Evolutionary conservation across 2,329 filamentous ascomycete genomes (phyloP), one percentile per base, ranked within the genome.

Genomic region (Fusarium piperis): DNA sequence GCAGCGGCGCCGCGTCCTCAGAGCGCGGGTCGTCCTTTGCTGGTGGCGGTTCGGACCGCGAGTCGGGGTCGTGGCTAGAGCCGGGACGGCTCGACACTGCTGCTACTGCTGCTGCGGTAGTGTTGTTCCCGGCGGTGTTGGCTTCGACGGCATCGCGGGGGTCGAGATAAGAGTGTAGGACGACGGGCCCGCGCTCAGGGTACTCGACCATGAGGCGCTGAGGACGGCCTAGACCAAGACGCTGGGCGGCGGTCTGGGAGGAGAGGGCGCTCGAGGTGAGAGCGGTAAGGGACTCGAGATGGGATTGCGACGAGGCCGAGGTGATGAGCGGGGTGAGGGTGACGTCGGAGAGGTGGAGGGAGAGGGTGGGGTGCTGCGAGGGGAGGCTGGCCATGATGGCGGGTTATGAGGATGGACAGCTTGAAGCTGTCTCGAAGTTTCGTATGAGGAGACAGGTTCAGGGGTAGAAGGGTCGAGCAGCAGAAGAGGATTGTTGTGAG

Each of bases 131-230:
- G 44, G 11, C 26, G 44, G 60, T 46, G 55, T 52, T 55, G 52
- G 70, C 26, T 26, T 72, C 69, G 36, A 48, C 61, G 38, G 73
- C 64, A 35, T 80, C 78, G 64, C 74, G 76, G 26, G 82, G 82
- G 63, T 85, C 83, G 67, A 88, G 77, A 74, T 84, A 88, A 26
- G 84, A 85, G 68, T 86, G 80, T 28, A 85, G 74, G 48, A 85
- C 78, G 55, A 85, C 78, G 70, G 83, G 79, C 23, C 82, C 83
- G 55, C 80, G 79, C 39, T 82, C 80, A 3, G 80, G 81, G 76
- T 88, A 87, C 76, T 90, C 88, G 76, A 90, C 85, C 78, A 90
- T 86, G 69, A 91, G 84, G 77, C 88, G 86, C 74, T 87, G 83
- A 3, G 88, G 86, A 8, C 77, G 74, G 71, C 89, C 89, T 46